Conservation (phyloP, 345 rosid species). For the Isatis tinctoria region DNA sequence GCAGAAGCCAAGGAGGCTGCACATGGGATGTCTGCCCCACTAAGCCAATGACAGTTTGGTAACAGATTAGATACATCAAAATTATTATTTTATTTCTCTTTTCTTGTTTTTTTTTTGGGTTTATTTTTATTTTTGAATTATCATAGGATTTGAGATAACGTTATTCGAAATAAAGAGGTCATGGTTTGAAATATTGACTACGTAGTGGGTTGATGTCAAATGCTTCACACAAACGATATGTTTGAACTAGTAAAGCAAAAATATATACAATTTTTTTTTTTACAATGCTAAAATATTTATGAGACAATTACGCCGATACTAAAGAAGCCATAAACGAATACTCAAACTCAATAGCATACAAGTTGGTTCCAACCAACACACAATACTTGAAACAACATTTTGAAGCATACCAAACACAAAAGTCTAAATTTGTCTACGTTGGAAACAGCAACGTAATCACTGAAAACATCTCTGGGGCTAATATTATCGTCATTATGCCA, state of each 20-base stretch:
- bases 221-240: constrained; percentile 20
- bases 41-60: constrained; percentile 37
- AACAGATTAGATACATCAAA: constrained; percentile 28
- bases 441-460: no score
- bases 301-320: no score
- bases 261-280: no score
- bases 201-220: constrained; percentile 13
- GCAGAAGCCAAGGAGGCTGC: constrained; percentile 39
- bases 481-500: no score
- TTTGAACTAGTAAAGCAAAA: background rate
- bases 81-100: background rate
- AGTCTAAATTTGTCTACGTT: no score
- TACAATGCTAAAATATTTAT: no score
- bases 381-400: no score
- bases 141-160: constrained; percentile 12
- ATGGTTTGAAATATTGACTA: constrained; percentile 6
- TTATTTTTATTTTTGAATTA: background rate
- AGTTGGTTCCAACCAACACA: no score
- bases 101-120: background rate
- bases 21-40: constrained; percentile 36
- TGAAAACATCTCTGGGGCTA: no score
- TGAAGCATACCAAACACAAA: no score
- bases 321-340: no score
- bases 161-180: constrained; percentile 11
- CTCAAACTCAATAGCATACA: no score